These are phyloP conservation scores for Aspergillus uvarum DNA, from an alignment of 2,329 filamentous ascomycete genomes.

Conservation along the genomic window DNA sequence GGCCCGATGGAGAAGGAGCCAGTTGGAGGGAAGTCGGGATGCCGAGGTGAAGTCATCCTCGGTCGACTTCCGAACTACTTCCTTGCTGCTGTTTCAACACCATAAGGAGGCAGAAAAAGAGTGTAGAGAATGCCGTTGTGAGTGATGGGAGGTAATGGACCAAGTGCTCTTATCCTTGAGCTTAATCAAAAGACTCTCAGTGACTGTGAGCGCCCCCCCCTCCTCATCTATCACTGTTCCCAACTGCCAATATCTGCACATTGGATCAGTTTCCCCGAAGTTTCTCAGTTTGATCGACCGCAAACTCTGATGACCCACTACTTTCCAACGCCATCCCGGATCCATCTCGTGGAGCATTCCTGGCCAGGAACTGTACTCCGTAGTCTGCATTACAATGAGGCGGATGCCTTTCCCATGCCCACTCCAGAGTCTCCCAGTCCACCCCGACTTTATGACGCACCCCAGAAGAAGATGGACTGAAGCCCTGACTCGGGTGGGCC, in stretches of 20 bases:
- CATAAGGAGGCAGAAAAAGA: background rate
- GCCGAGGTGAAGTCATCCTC: background rate
- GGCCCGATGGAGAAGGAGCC: conserved; percentile 3
- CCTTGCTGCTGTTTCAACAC: background rate
- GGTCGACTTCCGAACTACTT: background rate
- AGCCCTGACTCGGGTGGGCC: conserved; percentile 1
- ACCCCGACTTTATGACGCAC: conserved; percentile 11
- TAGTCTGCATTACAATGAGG: background rate
- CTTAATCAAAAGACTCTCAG: too few relatives aligned
- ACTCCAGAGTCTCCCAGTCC: background rate
- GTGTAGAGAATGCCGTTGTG: too few relatives aligned
- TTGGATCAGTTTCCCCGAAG: conserved; percentile 2
- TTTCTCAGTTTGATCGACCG: conserved; percentile 7
- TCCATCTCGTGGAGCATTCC: background rate
- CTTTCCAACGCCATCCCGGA: background rate
- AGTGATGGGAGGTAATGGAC: background rate
- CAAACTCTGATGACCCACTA: conserved; percentile 2
- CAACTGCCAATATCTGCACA: background rate
- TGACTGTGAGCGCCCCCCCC: background rate
- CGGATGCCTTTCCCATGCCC: conserved; percentile 1
- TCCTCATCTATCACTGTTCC: background rate
- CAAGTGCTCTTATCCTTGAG: background rate
- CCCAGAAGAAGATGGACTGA: conserved; percentile 1
- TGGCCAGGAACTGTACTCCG: conserved; percentile 3
- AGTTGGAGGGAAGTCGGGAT: conserved; percentile 1